Evolutionary conservation across 1,139 yeast genomes (phyloP), one percentile per base, ranked within the genome.

Genomic region (Hansenula anomala): DNA sequence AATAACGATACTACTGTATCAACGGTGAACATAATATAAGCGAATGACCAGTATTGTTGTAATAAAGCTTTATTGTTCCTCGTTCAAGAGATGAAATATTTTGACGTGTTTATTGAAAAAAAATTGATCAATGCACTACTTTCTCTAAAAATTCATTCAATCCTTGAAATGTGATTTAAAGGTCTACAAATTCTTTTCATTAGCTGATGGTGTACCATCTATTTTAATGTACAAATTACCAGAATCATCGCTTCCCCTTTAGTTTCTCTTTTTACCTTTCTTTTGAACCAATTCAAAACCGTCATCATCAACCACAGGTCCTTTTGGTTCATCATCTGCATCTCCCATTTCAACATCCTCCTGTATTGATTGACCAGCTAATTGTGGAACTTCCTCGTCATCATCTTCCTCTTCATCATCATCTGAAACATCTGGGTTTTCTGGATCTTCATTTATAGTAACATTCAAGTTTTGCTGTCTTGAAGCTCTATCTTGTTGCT

Each of bases 221-320:
- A n/a, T n/a, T n/a, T n/a, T n/a, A n/a, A n/a, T n/a, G n/a, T n/a
- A n/a, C n/a, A n/a, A n/a, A n/a, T n/a, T n/a, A n/a, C n/a, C n/a
- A n/a, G n/a, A n/a, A n/a, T n/a, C n/a, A n/a, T 24, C 26, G 5
- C 8, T 11, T 24, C 26, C 22, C 22, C 22, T 9, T 28, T 15
- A 40, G 26, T 38, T n/a, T 39, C 50, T 49, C 44, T 66, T 66
- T 58, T 71, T 73, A 20, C 82, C 79, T 54, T 73, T 80, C 54
- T 73, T 79, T 54, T 81, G 88, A 10, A 90, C 97, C 45, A 89
- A 63, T 52, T 89, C 92, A 56, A 90, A 90, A 2, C 97, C 97
- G 58, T 90, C 97, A 25, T 90, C 97, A 58, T 90, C 97, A 12
- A 90, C 71, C 12, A 85, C 59, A 9, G 96, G 96, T 20, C 64